Conservation (phyloP, 352 stramenopile genomes). For the Phytophthora nicotianae region DNA sequence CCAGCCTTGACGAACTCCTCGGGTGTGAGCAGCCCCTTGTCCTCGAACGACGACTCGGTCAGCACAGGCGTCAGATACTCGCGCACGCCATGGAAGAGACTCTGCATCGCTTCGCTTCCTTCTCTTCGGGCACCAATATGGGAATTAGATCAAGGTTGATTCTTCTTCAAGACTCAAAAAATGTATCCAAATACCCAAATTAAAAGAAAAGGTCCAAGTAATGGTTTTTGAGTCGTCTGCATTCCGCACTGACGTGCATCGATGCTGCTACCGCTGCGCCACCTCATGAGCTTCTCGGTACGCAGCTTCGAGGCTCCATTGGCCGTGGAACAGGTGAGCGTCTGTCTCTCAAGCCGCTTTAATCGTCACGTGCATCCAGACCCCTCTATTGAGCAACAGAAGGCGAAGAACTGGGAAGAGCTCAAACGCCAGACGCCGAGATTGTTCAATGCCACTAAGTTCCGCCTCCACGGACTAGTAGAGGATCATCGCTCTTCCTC, state of each 20-base stretch:
- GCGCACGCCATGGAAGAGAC: constrained; percentile 80
- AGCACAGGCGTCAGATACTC: constrained; percentile 91
- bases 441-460: constrained; percentile 84
- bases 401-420: constrained; percentile 48
- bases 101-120: constrained; percentile 54
- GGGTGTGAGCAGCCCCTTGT: constrained; percentile 95
- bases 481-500: constrained; percentile 1
- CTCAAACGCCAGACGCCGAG: constrained; percentile 37
- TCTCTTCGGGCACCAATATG: not conserved
- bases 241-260: too few species aligned
- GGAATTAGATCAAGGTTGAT: not conserved
- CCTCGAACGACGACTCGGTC: constrained; percentile 93
- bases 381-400: constrained; percentile 37
- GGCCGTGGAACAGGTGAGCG: constrained; percentile 37
- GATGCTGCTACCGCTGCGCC: constrained; percentile 35
- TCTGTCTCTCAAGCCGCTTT: constrained; percentile 50
- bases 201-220: not conserved
- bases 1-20: constrained; percentile 96
- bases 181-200: not conserved
- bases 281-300: constrained; percentile 52
- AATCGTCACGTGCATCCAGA: constrained; percentile 57
- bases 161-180: constrained; percentile 16
- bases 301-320: constrained; percentile 36
- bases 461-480: constrained; percentile 36
- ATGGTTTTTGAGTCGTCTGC: not conserved